Evolutionary conservation across 2,329 filamentous ascomycete genomes (phyloP), one percentile per base, ranked within the genome.

Genomic region (Phyllosticta paracitricarpa): DNA sequence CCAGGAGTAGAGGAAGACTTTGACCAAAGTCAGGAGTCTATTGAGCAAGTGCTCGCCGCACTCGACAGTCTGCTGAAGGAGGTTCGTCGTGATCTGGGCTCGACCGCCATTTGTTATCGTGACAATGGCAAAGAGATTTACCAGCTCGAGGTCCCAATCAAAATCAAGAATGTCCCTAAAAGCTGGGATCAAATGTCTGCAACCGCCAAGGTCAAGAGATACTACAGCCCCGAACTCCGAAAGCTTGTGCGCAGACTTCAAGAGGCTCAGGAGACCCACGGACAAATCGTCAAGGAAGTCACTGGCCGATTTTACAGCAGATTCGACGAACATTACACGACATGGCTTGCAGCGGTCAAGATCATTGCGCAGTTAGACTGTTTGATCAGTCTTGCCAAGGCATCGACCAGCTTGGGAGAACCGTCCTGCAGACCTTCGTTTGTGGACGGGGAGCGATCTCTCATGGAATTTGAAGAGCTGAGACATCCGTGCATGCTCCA

Each of bases 91-190:
- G 84, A 91, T 53, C 79, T 97, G 3, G 89, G 88, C 63, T 91
- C 87, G 62, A 88, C 82, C 65, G 82, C 82, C 0, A 76, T 80
- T 64, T 72, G 73, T 59, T 81, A 74, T 65, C 76, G 73, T 9
- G 90, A 97, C 70, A 88, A 95, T 7, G 94, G 94, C 64, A 99
- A 99, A 72, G 94, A 99, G 70, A 90, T 99, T 58, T 97, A 96
- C 75, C 93, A 99, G 75, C 81, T 99, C 10, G 94, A 99, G 72
- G 88, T 90, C 0, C 93, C 94, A 0, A 78, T 83, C 69, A 96
- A 94, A 73, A 77, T 89, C 69, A 96, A 95, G 73, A 85, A 76
- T 62, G 77, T 99, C 2, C 94, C 94, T 0, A 88, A 88, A 66
- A 84, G 79, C 68, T 99, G 94, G 92, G 87, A 91, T 65, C 93